Percentiles rank a stretch among this genome's conserved stretches.
Evolutionary conservation across 2,329 filamentous ascomycete species (phyloP).

Genomic region (Orbilia blumenaviensis): DNA sequence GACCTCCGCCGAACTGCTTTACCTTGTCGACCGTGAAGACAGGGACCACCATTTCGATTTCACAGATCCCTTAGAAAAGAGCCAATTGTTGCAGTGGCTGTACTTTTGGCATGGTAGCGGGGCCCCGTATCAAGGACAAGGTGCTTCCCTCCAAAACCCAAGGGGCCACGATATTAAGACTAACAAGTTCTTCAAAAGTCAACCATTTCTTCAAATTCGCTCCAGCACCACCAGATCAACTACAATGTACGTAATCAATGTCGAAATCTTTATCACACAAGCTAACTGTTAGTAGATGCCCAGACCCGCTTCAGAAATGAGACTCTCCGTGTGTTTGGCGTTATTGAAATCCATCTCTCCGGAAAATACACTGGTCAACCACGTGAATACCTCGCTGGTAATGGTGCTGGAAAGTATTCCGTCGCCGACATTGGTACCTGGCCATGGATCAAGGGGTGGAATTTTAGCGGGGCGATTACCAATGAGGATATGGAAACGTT

Average conservation of each 20-base stretch:
- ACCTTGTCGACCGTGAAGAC: slow-evolving; percentile 66
- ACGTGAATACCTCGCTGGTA: slow-evolving; percentile 66
- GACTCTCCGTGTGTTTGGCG: slow-evolving; percentile 66
- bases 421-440: slow-evolving; percentile 67
- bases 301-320: slow-evolving; percentile 67
- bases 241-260: slow-evolving; percentile 60
- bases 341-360: slow-evolving; percentile 67
- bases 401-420: slow-evolving; percentile 67
- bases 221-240: slow-evolving; percentile 61
- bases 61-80: slow-evolving; percentile 65
- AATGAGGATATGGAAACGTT: slow-evolving; percentile 65
- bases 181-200: slow-evolving; percentile 59
- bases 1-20: slow-evolving; percentile 67
- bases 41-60: slow-evolving; percentile 66
- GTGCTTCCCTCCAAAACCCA: not conserved
- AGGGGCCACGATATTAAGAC: slow-evolving; percentile 56
- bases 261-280: not conserved
- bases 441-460: slow-evolving; percentile 66
- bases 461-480: slow-evolving; percentile 61
- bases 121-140: slow-evolving; percentile 62
- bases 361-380: slow-evolving; percentile 66
- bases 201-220: slow-evolving; percentile 64
- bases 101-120: slow-evolving; percentile 67
- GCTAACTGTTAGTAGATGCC: slow-evolving; percentile 59
- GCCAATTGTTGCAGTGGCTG: slow-evolving; percentile 66